These are phyloP conservation scores for Calocybe gangraenosa DNA, from an alignment of 768 basidiomycete genomes.

Conservation along the genomic window DNA sequence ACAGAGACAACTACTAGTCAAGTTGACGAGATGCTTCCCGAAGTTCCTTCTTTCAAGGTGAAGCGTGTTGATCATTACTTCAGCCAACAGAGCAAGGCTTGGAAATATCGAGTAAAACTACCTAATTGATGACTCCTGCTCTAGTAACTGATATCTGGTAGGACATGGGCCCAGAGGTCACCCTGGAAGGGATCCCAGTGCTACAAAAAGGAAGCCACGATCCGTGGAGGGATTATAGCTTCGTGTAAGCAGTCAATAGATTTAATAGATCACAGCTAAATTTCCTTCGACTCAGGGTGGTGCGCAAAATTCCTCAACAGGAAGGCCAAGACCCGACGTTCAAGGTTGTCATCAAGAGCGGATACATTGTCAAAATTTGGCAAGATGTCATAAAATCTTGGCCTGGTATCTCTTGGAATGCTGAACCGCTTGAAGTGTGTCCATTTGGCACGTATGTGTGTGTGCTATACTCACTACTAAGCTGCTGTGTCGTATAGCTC, in stretches of 20 bases:
- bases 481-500: constrained; percentile 26
- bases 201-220: constrained; percentile 38
- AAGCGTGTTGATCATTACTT: constrained; percentile 59
- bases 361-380: constrained; percentile 49
- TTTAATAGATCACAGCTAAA: no score
- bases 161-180: constrained; percentile 50
- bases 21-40: constrained; percentile 31
- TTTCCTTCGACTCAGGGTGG: constrained; percentile 32
- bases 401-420: constrained; percentile 60
- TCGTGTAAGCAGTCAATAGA: constrained; percentile 35
- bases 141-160: constrained; percentile 12
- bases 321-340: constrained; percentile 38
- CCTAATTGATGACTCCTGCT: neutral
- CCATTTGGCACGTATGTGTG: neutral
- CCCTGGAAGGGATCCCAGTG: constrained; percentile 40
- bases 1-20: constrained; percentile 27
- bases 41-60: constrained; percentile 46
- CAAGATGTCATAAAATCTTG: constrained; percentile 53
- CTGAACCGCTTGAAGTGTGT: constrained; percentile 48
- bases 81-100: constrained; percentile 48
- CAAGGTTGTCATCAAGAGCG: constrained; percentile 54
- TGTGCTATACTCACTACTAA: neutral
- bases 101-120: constrained; percentile 50
- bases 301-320: constrained; percentile 43
- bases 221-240: constrained; percentile 51